Conservation (phyloP, 805 yeast species). For the Clavispora phyllophila region DNA sequence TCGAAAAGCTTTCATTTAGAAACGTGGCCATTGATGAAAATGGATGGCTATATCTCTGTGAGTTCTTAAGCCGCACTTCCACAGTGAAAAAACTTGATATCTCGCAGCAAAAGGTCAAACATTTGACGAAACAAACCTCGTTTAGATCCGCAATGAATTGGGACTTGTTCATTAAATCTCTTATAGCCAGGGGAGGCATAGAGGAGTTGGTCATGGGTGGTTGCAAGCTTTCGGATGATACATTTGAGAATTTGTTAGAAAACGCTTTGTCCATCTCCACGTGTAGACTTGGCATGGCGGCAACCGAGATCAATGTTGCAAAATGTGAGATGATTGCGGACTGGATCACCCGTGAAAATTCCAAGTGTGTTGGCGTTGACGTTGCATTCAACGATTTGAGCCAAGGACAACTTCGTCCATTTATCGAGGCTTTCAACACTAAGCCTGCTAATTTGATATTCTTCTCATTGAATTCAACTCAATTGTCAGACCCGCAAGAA, state of each 20-base stretch:
- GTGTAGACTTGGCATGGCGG: slow-evolving; percentile 49
- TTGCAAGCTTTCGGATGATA: slow-evolving; percentile 41
- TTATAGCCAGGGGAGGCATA: slow-evolving; percentile 46
- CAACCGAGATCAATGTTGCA: slow-evolving; percentile 40
- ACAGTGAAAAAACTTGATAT: slow-evolving; percentile 48
- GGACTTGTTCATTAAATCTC: slow-evolving; percentile 41
- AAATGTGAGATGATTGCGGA: slow-evolving; percentile 40
- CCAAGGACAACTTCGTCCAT: slow-evolving; percentile 42
- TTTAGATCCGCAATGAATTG: slow-evolving; percentile 49
- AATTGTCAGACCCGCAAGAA: slow-evolving; percentile 38
- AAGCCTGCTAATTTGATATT: slow-evolving; percentile 38
- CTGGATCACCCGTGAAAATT: slow-evolving; percentile 42
- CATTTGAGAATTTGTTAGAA: slow-evolving; percentile 36
- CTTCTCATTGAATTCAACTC: slow-evolving; percentile 50
- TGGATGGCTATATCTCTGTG: slow-evolving; percentile 51
- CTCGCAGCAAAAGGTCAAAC: slow-evolving; percentile 50
- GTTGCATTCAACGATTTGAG: slow-evolving; percentile 51
- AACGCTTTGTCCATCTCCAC: slow-evolving; percentile 41
- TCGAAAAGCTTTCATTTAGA: slow-evolving; percentile 50
- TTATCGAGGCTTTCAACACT: slow-evolving; percentile 36
- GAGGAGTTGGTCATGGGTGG: slow-evolving; percentile 58
- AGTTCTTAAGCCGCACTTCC: slow-evolving; percentile 39
- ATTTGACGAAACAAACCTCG: slow-evolving; percentile 34
- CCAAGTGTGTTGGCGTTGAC: slow-evolving; percentile 52
- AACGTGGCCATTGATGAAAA: slow-evolving; percentile 49